A percentile compares a stretch with the other conserved stretches of the same genome.
These are phyloP conservation scores for Vigna nakashimae DNA, from an alignment of 306 rosid species.

Conservation along the genomic window DNA sequence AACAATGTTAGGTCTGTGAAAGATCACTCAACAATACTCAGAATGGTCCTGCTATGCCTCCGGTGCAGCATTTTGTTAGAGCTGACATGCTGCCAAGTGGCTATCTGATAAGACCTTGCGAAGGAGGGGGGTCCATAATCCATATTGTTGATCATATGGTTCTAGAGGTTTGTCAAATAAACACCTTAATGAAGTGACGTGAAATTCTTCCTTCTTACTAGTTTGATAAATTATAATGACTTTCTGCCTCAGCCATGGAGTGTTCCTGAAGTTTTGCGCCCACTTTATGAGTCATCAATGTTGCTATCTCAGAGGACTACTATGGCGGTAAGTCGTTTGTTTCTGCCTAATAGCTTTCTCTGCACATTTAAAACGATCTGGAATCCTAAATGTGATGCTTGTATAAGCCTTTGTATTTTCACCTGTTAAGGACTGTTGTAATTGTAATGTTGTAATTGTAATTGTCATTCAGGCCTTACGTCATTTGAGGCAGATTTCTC, in stretches of 20 bases:
- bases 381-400: background rate
- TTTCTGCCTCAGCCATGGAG: constrained; percentile 77
- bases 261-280: constrained; percentile 96
- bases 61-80: constrained; percentile 90
- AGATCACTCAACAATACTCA: constrained; percentile 98
- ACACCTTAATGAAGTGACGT: background rate
- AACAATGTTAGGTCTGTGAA: constrained; percentile 80
- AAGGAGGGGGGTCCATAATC: constrained; percentile 96
- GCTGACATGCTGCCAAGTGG: constrained; percentile 95
- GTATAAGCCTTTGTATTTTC: constrained; percentile 3
- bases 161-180: constrained; percentile 70
- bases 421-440: background rate
- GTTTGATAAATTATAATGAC: constrained; percentile 38
- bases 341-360: background rate
- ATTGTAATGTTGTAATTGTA: constrained; percentile 31
- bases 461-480: constrained; percentile 77
- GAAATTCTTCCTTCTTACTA: constrained; percentile 19
- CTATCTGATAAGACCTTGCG: constrained; percentile 93
- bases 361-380: background rate
- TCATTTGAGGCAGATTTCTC: constrained; percentile 93
- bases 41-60: constrained; percentile 95
- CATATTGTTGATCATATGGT: constrained; percentile 94
- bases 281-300: constrained; percentile 88
- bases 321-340: constrained; percentile 74
- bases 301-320: constrained; percentile 93